Evolutionary conservation across 2,329 filamentous ascomycete species (phyloP).

Genomic region (Trichoderma sp.): DNA sequence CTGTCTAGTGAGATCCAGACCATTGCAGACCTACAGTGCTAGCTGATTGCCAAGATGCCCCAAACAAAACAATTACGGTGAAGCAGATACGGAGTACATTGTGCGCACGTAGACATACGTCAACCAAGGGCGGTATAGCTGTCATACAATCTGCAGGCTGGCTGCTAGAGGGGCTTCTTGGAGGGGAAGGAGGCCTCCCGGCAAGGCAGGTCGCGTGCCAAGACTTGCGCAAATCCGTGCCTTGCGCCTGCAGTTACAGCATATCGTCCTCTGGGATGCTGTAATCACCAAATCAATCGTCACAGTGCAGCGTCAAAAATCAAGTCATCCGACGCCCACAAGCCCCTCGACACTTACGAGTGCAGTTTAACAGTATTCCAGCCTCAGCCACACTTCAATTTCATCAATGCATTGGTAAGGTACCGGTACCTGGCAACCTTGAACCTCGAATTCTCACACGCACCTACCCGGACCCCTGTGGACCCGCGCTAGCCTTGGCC

Average conservation of each 20-base stretch:
- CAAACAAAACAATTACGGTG: neutral
- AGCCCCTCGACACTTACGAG: neutral
- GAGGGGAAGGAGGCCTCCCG: slow-evolving; percentile 13
- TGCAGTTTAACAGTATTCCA: neutral
- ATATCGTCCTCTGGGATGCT: neutral
- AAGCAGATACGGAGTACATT: neutral
- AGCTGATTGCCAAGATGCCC: neutral
- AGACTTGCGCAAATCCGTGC: neutral
- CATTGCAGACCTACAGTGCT: neutral
- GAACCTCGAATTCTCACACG: neutral
- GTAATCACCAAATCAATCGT: neutral
- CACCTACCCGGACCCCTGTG: slow-evolving; percentile 7
- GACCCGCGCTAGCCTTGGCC: neutral
- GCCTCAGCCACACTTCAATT: neutral
- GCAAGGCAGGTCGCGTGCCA: neutral
- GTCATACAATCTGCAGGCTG: neutral
- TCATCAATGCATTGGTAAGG: neutral
- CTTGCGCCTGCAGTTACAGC: neutral
- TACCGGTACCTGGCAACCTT: neutral
- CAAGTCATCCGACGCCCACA: neutral
- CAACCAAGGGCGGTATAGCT: neutral
- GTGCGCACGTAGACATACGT: neutral
- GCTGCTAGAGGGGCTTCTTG: neutral
- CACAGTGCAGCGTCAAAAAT: neutral
- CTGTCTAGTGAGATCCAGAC: neutral